A percentile compares a stretch with the other conserved stretches of the same genome.
Conservation (phyloP, 768 basidiomycete genomes). For the Rhodotorula sphaerocarpa region DNA sequence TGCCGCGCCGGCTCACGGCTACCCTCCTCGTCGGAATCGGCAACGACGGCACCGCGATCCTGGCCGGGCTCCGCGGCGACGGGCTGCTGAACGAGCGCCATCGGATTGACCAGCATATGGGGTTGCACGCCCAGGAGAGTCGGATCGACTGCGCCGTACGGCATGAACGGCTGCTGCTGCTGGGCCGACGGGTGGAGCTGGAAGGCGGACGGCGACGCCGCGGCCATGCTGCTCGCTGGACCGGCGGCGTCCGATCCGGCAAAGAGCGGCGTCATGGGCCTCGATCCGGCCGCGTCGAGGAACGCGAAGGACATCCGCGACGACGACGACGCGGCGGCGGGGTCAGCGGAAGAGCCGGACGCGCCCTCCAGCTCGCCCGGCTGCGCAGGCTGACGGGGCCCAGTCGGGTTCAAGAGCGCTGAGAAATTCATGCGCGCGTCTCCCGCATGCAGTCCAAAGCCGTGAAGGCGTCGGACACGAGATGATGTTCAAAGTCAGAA, state of each 20-base stretch:
- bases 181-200: background rate
- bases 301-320: constrained; percentile 14
- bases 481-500: too few species aligned
- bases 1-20: too few species aligned
- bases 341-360: background rate
- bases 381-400: too few species aligned
- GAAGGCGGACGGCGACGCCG: background rate
- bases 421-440: constrained; percentile 20
- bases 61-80: constrained; percentile 7
- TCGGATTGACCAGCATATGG: too few species aligned
- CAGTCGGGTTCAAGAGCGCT: constrained; percentile 3
- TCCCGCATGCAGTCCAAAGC: too few species aligned
- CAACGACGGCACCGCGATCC: constrained; percentile 3
- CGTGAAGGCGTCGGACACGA: too few species aligned
- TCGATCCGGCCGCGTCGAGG: constrained; percentile 1
- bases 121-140: background rate
- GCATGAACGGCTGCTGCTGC: background rate
- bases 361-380: background rate
- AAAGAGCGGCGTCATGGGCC: background rate
- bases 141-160: background rate
- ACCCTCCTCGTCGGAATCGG: constrained; percentile 13
- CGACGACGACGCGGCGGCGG: background rate
- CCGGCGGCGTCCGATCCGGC: too few species aligned
- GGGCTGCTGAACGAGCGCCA: too few species aligned
- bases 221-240: background rate